Evolutionary conservation across 2,329 filamentous ascomycete species (phyloP).

Genomic region (Penicillium sp.): DNA sequence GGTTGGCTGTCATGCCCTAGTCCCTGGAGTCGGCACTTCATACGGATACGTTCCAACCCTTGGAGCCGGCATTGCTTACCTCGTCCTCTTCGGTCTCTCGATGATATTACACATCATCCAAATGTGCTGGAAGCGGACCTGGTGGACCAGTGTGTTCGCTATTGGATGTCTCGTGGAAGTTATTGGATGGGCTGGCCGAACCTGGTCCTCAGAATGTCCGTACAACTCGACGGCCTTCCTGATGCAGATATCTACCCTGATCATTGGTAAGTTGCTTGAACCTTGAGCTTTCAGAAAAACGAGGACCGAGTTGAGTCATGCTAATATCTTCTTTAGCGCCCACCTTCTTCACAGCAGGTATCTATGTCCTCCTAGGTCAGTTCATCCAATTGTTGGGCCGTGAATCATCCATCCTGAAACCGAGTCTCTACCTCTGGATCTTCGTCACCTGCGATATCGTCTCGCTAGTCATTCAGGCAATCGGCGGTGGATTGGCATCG

Average conservation of each 20-base stretch:
- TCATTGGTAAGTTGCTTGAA: conserved; percentile 29
- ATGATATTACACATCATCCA: conserved; percentile 37
- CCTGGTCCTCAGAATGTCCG: conserved; percentile 50
- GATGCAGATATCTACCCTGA: conserved; percentile 49
- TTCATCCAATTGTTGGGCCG: conserved; percentile 48
- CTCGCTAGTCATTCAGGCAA: conserved; percentile 56
- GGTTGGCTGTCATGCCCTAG: conserved; percentile 26
- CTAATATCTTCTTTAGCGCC: conserved; percentile 31
- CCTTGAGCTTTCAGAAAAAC: neutral
- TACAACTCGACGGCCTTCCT: conserved; percentile 51
- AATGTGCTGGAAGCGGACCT: conserved; percentile 36
- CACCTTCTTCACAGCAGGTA: conserved; percentile 52
- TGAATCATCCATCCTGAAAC: conserved; percentile 43
- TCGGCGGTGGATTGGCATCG: conserved; percentile 54
- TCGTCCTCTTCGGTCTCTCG: conserved; percentile 34
- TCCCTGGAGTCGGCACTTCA: conserved; percentile 24
- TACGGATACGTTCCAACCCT: conserved; percentile 38
- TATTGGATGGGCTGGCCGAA: conserved; percentile 48
- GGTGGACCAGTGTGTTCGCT: conserved; percentile 40
- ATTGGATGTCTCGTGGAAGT: conserved; percentile 32
- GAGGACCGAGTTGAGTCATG: no score
- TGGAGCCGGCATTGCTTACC: conserved; percentile 35
- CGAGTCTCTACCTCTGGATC: conserved; percentile 48
- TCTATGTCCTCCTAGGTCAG: conserved; percentile 51
- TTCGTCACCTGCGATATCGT: conserved; percentile 55